These are phyloP conservation scores for Suillus ampliporus DNA, from an alignment of 768 basidiomycete species.

Conservation along the genomic window DNA sequence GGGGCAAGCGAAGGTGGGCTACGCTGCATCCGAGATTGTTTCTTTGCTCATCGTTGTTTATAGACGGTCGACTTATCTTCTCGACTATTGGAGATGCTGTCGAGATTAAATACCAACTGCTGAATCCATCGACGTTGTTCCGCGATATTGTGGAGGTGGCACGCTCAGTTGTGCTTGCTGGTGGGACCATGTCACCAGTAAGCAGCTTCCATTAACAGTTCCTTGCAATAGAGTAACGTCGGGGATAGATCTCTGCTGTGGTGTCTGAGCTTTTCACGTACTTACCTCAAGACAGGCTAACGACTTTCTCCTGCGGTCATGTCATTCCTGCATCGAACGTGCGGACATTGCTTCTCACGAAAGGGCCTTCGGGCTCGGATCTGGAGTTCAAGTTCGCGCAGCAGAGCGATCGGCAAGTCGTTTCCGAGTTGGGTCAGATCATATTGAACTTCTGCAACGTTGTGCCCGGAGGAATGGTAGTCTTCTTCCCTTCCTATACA, in stretches of 20 bases:
- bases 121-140: constrained; percentile 91
- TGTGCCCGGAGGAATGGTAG: constrained; percentile 87
- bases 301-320: constrained; percentile 90
- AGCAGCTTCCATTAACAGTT: constrained; percentile 21
- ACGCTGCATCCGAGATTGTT: neutral
- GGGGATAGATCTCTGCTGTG: constrained; percentile 82
- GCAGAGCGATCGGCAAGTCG: constrained; percentile 67
- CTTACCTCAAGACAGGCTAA: constrained; percentile 63
- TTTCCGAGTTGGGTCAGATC: constrained; percentile 83
- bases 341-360: constrained; percentile 72
- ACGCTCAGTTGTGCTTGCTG: constrained; percentile 87
- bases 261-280: constrained; percentile 77
- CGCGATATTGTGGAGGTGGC: constrained; percentile 82
- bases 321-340: constrained; percentile 86
- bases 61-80: constrained; percentile 81
- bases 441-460: constrained; percentile 80
- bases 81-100: constrained; percentile 50
- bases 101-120: constrained; percentile 86
- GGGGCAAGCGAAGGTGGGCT: constrained; percentile 72
- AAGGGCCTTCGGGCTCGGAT: constrained; percentile 74
- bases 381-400: constrained; percentile 84
- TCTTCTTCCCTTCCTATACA: constrained; percentile 93
- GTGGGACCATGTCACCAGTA: constrained; percentile 99
- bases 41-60: neutral
- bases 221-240: constrained; percentile 8